Conservation (phyloP, 129 eudicot genomes). For the Saussurea involucrata region DNA sequence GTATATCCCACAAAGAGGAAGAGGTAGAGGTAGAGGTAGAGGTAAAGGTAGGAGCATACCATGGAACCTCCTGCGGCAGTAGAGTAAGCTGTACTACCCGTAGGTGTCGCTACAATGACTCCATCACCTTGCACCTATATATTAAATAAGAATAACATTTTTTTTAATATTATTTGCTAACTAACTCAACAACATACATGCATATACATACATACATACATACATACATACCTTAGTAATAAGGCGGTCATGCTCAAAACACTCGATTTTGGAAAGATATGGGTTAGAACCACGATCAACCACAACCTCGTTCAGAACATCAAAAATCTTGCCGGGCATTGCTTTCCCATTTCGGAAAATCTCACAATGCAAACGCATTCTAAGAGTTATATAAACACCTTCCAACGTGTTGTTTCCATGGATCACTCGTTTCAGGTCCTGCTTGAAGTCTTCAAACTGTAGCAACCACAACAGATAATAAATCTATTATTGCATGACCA, state of each 20-base stretch:
- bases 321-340: constrained; percentile 93
- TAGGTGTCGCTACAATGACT: constrained; percentile 96
- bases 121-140: constrained; percentile 98
- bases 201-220: not conserved
- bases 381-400: constrained; percentile 92
- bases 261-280: constrained; percentile 89
- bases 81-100: constrained; percentile 99
- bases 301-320: constrained; percentile 89
- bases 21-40: not conserved
- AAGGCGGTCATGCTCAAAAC: constrained; percentile 96
- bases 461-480: constrained; percentile 21
- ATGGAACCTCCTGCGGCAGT: constrained; percentile 99
- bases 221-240: constrained; percentile 74
- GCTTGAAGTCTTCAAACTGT: constrained; percentile 85
- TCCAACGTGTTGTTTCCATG: constrained; percentile 89
- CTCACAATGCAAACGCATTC: constrained; percentile 98
- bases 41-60: constrained; percentile 43
- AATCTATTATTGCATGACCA: not conserved
- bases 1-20: not conserved
- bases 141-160: not conserved
- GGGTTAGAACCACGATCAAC: constrained; percentile 99
- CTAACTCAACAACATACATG: not conserved
- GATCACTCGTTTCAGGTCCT: constrained; percentile 78
- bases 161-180: not conserved
- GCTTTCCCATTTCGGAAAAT: constrained; percentile 85